Evolutionary conservation across 352 stramenopile species (phyloP), one percentile per base, ranked within the genome.

Genomic region (Phytophthora boehmeriae): DNA sequence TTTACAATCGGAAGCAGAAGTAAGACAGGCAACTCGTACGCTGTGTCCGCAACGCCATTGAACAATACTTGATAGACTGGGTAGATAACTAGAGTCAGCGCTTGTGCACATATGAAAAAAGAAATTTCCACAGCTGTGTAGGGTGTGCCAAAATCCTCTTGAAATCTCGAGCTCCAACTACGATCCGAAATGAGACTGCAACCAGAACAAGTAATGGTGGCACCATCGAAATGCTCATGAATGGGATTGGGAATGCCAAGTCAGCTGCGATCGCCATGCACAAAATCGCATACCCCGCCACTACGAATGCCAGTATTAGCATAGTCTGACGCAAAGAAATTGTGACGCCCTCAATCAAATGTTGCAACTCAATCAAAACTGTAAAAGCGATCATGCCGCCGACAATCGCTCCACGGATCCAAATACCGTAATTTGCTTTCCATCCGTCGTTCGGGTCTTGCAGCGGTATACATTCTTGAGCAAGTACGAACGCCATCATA

Each of bases 191-290:
- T 19, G 62, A 53, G 1, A 19, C 38, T 30, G 53, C 59, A 20
- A 63, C 44, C 32, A 58, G 52, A 5, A 20, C 30, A 1, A 70
- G 20, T 16, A 65, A 47, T 1, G 54, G 47, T 3, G 61, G 46
- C 11, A 70, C 49, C 54, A 68, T 68, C 19, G 54, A n/a, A 43
- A 68, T 43, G 9, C 44, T 62, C 44, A 53, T 64, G 39, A 68
- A 68, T 10, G 53, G 59, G 10, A 63, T 58, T 8, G 59, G 59
- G 17, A 68, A 68, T 9, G 32, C 52, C 36, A 56, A 30, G 22
- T 63, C 38, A 14, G 46, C 52, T 5, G 60, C 53, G 0, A 43
- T 30, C 23, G 25, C 14, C 30, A 63, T 54, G 8, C 52, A 54
- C 22, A 63, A 49, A 39, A 30, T 28, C 9, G 38, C 39, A 32